Evolutionary conservation across 202 grass and related monocot species (phyloP).

Genomic region (Setaria viridis): DNA sequence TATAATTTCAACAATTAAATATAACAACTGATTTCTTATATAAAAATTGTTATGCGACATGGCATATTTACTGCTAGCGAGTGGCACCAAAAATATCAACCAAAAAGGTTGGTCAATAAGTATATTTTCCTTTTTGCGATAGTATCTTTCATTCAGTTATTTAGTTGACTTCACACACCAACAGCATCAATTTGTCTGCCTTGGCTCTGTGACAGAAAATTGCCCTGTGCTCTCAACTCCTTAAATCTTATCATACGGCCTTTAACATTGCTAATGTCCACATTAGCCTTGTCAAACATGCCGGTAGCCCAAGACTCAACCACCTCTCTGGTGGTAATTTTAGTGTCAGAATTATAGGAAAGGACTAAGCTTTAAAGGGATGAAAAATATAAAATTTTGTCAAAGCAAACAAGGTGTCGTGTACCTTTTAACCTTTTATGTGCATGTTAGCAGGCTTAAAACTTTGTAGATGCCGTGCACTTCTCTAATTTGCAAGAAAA

Average conservation of each 20-base stretch:
- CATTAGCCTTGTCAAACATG: not conserved
- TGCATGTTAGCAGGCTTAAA: not conserved
- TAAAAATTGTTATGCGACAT: not conserved
- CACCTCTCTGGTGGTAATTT: not conserved
- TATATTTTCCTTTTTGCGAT: conserved; percentile 1
- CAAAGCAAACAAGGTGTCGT: not conserved
- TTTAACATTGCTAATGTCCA: not conserved
- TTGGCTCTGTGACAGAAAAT: not conserved
- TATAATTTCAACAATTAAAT: conserved; percentile 19
- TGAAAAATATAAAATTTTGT: not conserved
- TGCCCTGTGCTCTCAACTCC: not conserved
- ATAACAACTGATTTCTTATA: not conserved
- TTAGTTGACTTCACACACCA: not conserved
- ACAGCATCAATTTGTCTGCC: not conserved
- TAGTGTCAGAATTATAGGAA: not conserved
- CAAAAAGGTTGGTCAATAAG: not conserved
- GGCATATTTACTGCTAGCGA: not conserved
- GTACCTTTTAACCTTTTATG: not conserved
- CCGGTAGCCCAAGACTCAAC: not conserved
- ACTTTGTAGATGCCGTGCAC: conserved; percentile 1
- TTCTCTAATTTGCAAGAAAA: conserved; percentile 8
- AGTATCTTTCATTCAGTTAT: not conserved
- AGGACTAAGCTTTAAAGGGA: not conserved
- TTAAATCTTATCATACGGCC: conserved; percentile 5
- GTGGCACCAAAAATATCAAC: not conserved